A percentile compares a stretch with the other conserved stretches of the same genome.
phyloP scores from a whole-genome alignment of 1,284 basidiomycete genomes.

The Ustilago sp. region DNA sequence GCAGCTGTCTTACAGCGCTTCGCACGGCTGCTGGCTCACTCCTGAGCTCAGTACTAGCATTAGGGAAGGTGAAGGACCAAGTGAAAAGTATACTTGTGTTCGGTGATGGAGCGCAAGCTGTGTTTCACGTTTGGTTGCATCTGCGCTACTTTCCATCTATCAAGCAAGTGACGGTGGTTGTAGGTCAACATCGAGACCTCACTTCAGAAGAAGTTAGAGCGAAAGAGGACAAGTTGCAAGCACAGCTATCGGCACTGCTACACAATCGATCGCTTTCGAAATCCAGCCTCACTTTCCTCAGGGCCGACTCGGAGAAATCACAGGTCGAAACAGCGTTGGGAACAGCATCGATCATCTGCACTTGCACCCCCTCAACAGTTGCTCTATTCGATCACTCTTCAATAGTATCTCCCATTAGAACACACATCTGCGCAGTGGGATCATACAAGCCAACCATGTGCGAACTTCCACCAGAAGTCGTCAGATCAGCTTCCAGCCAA shows the following conservation, averaged over 20 bases:
- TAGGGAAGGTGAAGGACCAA: neutral
- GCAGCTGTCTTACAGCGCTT: conserved; percentile 21
- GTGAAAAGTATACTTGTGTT: conserved; percentile 21
- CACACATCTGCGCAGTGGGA: conserved; percentile 27
- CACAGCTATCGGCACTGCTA: neutral
- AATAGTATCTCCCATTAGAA: neutral
- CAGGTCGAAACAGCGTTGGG: neutral
- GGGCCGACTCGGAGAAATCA: neutral
- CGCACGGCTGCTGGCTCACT: conserved; percentile 27
- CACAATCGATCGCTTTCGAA: neutral
- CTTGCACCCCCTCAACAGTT: conserved; percentile 24
- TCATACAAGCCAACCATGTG: conserved; percentile 35
- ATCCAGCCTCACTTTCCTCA: neutral
- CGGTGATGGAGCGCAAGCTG: conserved; percentile 29
- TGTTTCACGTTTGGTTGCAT: conserved; percentile 32
- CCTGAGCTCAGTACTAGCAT: conserved; percentile 16
- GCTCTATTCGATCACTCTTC: conserved; percentile 7
- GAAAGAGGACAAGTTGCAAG: neutral
- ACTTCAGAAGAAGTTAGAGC: neutral
- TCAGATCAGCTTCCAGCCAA: neutral
- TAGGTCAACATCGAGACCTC: conserved; percentile 1
- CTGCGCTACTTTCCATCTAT: conserved; percentile 12
- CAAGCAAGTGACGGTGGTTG: neutral
- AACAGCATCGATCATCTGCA: conserved; percentile 15
- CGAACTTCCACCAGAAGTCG: conserved; percentile 19